These are phyloP conservation scores for Butyriboletus appendiculatus DNA, from an alignment of 1,284 basidiomycete genomes.

Conservation along the genomic window DNA sequence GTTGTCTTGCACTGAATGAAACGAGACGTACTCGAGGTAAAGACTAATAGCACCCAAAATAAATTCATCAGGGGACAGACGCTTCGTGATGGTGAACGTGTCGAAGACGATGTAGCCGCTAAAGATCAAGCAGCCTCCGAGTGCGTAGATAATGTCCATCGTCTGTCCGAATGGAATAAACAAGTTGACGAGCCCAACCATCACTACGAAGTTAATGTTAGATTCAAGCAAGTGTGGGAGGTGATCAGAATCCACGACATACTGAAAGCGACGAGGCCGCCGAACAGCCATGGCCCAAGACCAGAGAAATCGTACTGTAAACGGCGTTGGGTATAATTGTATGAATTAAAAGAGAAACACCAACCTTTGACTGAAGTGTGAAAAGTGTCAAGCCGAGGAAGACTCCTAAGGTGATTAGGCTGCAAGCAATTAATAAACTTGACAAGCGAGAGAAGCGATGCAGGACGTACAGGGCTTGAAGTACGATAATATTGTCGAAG, in stretches of 20 bases:
- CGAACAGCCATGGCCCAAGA: conserved; percentile 84
- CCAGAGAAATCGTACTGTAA: conserved; percentile 83
- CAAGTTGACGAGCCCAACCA: conserved; percentile 75
- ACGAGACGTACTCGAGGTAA: conserved; percentile 73
- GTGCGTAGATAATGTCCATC: conserved; percentile 77
- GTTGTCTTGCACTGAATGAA: neutral
- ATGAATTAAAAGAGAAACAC: conserved; percentile 7
- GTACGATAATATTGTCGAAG: conserved; percentile 74
- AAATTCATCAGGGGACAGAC: conserved; percentile 84
- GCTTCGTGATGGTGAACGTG: conserved; percentile 81
- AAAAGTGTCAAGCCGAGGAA: conserved; percentile 88
- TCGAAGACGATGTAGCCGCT: conserved; percentile 86
- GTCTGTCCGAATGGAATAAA: conserved; percentile 81
- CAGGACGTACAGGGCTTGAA: conserved; percentile 74
- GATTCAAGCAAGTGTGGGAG: neutral
- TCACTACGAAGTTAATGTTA: conserved; percentile 43
- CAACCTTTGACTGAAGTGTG: conserved; percentile 80
- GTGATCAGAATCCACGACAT: conserved; percentile 26
- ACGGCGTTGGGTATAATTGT: conserved; percentile 1
- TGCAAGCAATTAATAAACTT: conserved; percentile 31
- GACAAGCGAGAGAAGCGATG: neutral
- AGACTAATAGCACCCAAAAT: conserved; percentile 85
- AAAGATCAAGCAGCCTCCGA: conserved; percentile 80
- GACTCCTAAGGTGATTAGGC: conserved; percentile 82
- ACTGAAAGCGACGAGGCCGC: conserved; percentile 71